Percentiles rank a stretch among this genome's conserved stretches.
These are phyloP conservation scores for Plasmodium gonderi DNA, from an alignment of 169 alveolate genomes.

Conservation along the genomic window DNA sequence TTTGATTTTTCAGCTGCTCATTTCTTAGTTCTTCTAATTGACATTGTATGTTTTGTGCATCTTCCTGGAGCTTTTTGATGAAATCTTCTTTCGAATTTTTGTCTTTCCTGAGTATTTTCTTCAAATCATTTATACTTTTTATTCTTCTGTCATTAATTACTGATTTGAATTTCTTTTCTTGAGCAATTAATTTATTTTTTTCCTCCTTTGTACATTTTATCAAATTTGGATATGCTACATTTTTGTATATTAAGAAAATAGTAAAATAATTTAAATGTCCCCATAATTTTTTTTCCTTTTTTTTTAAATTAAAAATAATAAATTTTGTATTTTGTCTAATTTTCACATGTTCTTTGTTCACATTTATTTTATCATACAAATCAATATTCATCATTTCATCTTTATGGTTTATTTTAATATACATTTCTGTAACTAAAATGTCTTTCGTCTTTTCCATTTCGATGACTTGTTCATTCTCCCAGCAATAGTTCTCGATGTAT, in stretches of 20 bases:
- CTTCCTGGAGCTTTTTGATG: constrained; percentile 15
- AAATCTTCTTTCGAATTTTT: constrained; percentile 14
- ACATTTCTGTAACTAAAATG: constrained; percentile 38
- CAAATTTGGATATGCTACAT: constrained; percentile 39
- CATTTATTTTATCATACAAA: constrained; percentile 54
- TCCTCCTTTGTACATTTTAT: constrained; percentile 64
- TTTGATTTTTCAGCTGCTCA: constrained; percentile 14
- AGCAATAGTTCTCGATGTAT: neutral
- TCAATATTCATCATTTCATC: constrained; percentile 20
- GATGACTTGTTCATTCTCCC: neutral
- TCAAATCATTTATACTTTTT: constrained; percentile 31
- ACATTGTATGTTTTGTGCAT: constrained; percentile 52
- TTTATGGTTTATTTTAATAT: constrained; percentile 32
- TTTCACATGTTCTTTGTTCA: constrained; percentile 17
- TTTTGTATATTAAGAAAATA: constrained; percentile 34
- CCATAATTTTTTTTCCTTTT: constrained; percentile 67
- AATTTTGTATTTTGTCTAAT: constrained; percentile 4
- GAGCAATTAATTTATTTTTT: constrained; percentile 23
- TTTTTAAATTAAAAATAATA: constrained; percentile 25
- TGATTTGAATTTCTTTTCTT: constrained; percentile 41
- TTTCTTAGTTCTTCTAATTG: constrained; percentile 28
- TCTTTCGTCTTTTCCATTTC: constrained; percentile 16
- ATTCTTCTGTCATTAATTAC: constrained; percentile 52
- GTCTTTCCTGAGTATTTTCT: constrained; percentile 23
- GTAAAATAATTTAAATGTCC: constrained; percentile 48